Percentiles rank a stretch among this genome's conserved stretches.
Evolutionary conservation across 2,329 filamentous ascomycete species (phyloP).

Genomic region (Balansia obtecta): DNA sequence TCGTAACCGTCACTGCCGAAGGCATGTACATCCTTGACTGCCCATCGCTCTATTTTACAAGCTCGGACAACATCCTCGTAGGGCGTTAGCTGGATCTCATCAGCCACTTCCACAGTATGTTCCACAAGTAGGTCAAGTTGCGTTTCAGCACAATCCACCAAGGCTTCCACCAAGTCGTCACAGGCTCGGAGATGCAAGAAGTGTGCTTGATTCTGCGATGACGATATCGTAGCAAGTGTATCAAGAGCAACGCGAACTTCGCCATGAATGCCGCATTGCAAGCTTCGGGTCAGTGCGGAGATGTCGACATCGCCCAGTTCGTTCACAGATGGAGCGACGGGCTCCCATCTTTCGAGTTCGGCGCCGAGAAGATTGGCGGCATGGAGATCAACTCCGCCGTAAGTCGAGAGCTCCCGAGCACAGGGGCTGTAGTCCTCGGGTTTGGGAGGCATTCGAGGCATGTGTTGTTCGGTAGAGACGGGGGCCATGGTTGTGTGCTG

Average conservation of each 20-base stretch:
- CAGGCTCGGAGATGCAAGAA: constrained; percentile 58
- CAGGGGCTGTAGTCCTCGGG: constrained; percentile 44
- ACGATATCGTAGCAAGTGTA: constrained; percentile 55
- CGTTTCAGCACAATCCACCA: constrained; percentile 84
- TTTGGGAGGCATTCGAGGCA: constrained; percentile 29
- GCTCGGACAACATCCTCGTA: constrained; percentile 81
- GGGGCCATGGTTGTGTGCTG: constrained; percentile 11
- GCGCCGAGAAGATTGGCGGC: constrained; percentile 51
- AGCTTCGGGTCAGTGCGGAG: constrained; percentile 73
- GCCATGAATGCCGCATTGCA: constrained; percentile 79
- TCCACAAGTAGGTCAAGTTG: constrained; percentile 78
- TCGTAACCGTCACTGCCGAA: constrained; percentile 71
- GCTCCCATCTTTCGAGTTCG: constrained; percentile 56
- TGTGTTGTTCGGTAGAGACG: constrained; percentile 16
- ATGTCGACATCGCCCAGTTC: constrained; percentile 87
- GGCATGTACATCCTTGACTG: constrained; percentile 56
- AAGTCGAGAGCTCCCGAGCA: constrained; percentile 41
- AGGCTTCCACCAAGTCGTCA: constrained; percentile 76
- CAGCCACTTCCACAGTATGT: constrained; percentile 72
- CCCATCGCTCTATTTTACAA: constrained; percentile 62
- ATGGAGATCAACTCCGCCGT: constrained; percentile 61
- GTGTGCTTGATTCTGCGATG: constrained; percentile 52
- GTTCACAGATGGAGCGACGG: constrained; percentile 58
- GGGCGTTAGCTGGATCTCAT: constrained; percentile 67
- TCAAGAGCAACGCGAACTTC: constrained; percentile 88